Evolutionary conservation across 164 flowering plant genomes (phyloP).

Genomic region (Aristolochia californica): DNA sequence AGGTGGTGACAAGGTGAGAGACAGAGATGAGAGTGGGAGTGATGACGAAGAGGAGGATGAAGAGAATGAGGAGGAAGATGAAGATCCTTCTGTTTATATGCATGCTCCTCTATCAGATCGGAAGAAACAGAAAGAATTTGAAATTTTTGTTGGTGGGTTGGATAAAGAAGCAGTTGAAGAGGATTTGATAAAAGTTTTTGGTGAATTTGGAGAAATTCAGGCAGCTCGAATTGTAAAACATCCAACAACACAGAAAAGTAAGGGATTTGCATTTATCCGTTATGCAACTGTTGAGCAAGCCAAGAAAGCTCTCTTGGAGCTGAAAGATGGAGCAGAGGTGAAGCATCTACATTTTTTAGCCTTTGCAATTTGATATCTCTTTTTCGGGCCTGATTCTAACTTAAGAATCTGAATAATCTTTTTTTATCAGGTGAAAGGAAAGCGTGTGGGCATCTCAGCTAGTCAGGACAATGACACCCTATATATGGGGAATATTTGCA

Average conservation of each 20-base stretch:
- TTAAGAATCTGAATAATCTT: neutral
- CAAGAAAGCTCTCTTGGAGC: constrained; percentile 23
- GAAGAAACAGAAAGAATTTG: constrained; percentile 25
- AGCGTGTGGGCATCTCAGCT: constrained; percentile 23
- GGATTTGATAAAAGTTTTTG: constrained; percentile 29
- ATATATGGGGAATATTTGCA: constrained; percentile 34
- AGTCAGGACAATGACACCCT: constrained; percentile 36
- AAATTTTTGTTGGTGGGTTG: constrained; percentile 34
- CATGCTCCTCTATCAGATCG: constrained; percentile 16
- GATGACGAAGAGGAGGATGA: constrained; percentile 10
- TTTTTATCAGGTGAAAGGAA: constrained; percentile 28
- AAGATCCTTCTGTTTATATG: constrained; percentile 15
- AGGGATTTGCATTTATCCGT: constrained; percentile 36
- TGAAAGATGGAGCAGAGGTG: constrained; percentile 37
- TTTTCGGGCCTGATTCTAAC: neutral
- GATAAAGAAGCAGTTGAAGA: constrained; percentile 30
- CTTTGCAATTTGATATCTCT: neutral
- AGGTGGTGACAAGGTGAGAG: constrained; percentile 5
- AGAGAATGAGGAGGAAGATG: constrained; percentile 17
- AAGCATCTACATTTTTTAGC: neutral
- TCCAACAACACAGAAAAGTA: constrained; percentile 26
- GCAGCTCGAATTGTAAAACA: constrained; percentile 23
- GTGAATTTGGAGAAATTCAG: constrained; percentile 28
- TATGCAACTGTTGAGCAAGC: constrained; percentile 36
- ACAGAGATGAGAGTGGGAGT: constrained; percentile 6